Evolutionary conservation across 306 rosid genomes (phyloP), one percentile per base, ranked within the genome.

Genomic region (Corylus avellana): DNA sequence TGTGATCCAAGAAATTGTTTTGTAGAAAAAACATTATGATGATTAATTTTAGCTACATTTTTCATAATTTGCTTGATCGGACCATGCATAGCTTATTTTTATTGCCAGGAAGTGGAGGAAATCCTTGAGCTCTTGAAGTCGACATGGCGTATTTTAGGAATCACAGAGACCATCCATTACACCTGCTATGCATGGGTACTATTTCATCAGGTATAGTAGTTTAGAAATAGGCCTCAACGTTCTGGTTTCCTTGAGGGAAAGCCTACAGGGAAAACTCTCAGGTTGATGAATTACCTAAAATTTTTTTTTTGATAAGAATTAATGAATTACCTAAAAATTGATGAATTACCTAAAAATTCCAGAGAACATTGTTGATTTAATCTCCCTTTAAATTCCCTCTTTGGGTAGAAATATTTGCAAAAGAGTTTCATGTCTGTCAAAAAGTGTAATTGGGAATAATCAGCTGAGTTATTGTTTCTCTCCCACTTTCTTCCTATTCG

Each of bases 141-240:
- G 12, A 91, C 99, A 48, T 95, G 99, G 99, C 97, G 97, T 82
- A 94, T 95, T 85, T 88, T 95, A 80, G 99, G 99, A 68, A 90
- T 95, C 82, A 91, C 92, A 9, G 99, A 95, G 96, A 95, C 99
- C 79, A 90, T 95, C 71, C 99, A 95, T 84, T 82, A 82, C 79
- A 93, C 99, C 71, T 90, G 98, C 87, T 93, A 87, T 90, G 95
- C 96, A 79, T 95, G 99, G 99, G 97, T 95, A 75, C 84, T 95
- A 78, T 93, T 93, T 84, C 98, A 97, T 68, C 99, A 95, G 98
- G 99, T 95, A 85, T 72, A 77, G 18, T 56, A 61, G 14, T 13
- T 17, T 54, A 13, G 5, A 54, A 14, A 54, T 17, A 54, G 18
- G 20, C 57, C n/a, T 53, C n/a, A 17, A 13, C n/a, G 2, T 54